A percentile compares a stretch with the other conserved stretches of the same genome.
Evolutionary conservation across 208 protist genomes (phyloP).

Genomic region (Leishmania mexicana): DNA sequence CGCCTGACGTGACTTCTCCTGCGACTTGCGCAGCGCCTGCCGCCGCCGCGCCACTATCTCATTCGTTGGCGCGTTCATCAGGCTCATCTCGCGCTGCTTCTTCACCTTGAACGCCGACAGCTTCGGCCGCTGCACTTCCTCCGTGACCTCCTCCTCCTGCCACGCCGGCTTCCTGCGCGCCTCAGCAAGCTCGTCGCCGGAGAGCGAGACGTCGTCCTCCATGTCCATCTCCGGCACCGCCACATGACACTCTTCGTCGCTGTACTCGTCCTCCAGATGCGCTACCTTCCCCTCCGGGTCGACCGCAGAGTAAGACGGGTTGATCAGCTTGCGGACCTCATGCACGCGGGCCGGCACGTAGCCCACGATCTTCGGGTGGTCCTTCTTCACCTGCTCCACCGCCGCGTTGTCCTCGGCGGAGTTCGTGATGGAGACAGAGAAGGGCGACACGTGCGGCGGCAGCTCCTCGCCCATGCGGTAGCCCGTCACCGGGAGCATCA

Average conservation of each 20-base stretch:
- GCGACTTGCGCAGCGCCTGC: conserved; percentile 49
- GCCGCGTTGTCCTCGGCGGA: conserved; percentile 74
- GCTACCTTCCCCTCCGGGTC: conserved; percentile 83
- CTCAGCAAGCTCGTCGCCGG: conserved; percentile 74
- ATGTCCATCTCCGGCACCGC: conserved; percentile 65
- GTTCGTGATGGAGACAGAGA: conserved; percentile 90
- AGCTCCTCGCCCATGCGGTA: conserved; percentile 91
- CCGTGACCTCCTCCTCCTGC: conserved; percentile 85
- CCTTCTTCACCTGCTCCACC: conserved; percentile 77
- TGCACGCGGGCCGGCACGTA: conserved; percentile 90
- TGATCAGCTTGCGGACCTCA: conserved; percentile 79
- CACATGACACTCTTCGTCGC: conserved; percentile 69
- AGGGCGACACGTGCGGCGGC: conserved; percentile 93
- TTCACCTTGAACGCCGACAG: conserved; percentile 88
- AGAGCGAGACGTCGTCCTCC: conserved; percentile 86
- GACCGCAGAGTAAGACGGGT: conserved; percentile 71
- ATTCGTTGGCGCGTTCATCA: conserved; percentile 88
- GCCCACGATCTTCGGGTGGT: conserved; percentile 76
- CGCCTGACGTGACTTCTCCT: conserved; percentile 41
- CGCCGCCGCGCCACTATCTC: conserved; percentile 79
- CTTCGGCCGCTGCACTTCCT: conserved; percentile 72
- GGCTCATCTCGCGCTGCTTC: conserved; percentile 88
- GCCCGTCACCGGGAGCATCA: conserved; percentile 78
- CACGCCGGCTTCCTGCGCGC: conserved; percentile 61
- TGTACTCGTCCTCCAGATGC: conserved; percentile 54